Conservation (phyloP, 139 green algal species). For the Volvox reticuliferus region DNA sequence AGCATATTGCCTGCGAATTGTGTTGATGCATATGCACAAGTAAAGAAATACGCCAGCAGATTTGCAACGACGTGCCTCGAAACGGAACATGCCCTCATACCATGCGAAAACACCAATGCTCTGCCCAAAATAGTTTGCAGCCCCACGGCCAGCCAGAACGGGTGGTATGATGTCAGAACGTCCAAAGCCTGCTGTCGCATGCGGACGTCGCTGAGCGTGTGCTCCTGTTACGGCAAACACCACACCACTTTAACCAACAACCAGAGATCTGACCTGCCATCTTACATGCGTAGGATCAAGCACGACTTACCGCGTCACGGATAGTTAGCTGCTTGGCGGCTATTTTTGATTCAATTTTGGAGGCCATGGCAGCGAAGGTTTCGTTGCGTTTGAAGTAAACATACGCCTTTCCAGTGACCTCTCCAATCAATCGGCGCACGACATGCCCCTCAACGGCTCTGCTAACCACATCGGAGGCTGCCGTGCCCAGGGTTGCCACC, state of each 20-base stretch:
- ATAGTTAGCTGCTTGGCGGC: slow-evolving; percentile 17
- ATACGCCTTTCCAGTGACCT: slow-evolving; percentile 38
- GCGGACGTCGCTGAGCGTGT: slow-evolving; percentile 33
- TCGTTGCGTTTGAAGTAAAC: slow-evolving; percentile 27
- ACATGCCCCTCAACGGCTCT: background rate
- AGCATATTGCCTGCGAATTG: slow-evolving; percentile 2
- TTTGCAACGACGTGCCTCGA: too few relatives aligned
- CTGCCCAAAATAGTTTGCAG: slow-evolving; percentile 63
- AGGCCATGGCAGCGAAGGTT: background rate
- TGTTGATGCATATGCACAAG: too few relatives aligned
- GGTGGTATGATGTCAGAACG: slow-evolving; percentile 83
- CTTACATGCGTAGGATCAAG: background rate
- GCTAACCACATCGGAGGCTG: background rate
- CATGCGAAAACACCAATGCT: slow-evolving; percentile 3
- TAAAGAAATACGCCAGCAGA: too few relatives aligned
- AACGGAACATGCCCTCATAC: background rate
- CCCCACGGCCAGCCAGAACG: slow-evolving; percentile 87
- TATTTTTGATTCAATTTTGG: slow-evolving; percentile 35
- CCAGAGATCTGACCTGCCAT: background rate
- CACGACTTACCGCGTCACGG: slow-evolving; percentile 11
- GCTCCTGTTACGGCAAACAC: background rate
- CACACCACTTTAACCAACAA: background rate
- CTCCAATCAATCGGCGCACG: slow-evolving; percentile 18
- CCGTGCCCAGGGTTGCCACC: background rate
- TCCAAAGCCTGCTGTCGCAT: slow-evolving; percentile 58